Evolutionary conservation across 2,329 filamentous ascomycete species (phyloP).

Genomic region (Clonostachys sp.): DNA sequence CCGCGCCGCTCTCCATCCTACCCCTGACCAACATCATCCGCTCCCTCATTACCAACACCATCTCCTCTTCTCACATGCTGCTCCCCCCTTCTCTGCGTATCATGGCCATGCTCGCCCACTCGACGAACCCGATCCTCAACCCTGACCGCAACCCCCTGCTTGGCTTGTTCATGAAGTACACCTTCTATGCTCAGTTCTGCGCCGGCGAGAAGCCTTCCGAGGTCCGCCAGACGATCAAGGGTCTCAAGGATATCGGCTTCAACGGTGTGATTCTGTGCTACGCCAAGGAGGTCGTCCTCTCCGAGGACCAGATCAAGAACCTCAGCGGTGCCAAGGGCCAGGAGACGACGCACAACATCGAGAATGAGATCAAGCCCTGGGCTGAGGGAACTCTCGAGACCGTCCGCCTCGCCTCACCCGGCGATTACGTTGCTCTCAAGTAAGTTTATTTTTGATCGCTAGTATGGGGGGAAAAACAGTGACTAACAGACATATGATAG

Average conservation of each 20-base stretch:
- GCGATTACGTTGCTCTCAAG: constrained; percentile 65
- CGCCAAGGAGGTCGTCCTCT: constrained; percentile 73
- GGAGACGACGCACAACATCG: constrained; percentile 42
- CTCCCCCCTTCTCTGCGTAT: constrained; percentile 65
- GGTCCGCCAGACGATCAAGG: constrained; percentile 58
- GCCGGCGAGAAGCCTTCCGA: constrained; percentile 71
- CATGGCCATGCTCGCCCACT: constrained; percentile 67
- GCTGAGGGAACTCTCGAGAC: constrained; percentile 69
- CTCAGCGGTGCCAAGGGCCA: constrained; percentile 39
- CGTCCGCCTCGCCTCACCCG: constrained; percentile 57
- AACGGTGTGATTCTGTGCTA: constrained; percentile 82
- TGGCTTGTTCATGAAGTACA: constrained; percentile 67
- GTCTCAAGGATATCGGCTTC: constrained; percentile 72
- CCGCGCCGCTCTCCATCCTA: constrained; percentile 58
- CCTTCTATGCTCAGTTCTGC: constrained; percentile 90
- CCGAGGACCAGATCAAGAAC: constrained; percentile 42
- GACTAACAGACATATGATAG: constrained; percentile 20
- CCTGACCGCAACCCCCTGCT: constrained; percentile 73
- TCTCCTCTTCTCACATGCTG: constrained; percentile 67
- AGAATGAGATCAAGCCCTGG: constrained; percentile 67
- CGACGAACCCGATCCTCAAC: constrained; percentile 60
- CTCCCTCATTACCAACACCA: constrained; percentile 62
- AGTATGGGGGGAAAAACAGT: neutral
- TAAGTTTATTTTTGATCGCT: constrained; percentile 17
- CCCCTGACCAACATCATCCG: constrained; percentile 64